Evolutionary conservation across 768 basidiomycete species (phyloP), one percentile per base, ranked within the genome.

Genomic region (Suillus placidus): DNA sequence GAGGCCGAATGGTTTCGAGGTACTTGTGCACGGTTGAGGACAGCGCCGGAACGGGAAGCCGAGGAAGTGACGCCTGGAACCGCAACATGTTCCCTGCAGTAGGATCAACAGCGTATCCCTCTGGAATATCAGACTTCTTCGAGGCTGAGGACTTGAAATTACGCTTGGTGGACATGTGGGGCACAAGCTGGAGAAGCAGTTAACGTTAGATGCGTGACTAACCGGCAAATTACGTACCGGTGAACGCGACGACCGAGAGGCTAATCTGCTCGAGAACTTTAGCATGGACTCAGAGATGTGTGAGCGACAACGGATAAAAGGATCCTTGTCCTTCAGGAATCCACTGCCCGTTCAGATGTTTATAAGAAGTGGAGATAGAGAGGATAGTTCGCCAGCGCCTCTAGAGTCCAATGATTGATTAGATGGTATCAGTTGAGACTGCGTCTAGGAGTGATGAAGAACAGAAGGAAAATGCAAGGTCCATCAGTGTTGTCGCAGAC

Each of bases 21-120:
- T 99, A 99, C 74, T 97, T 97, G 64, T 86, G 77, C 38, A 92
- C 82, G 0, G 97, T 98, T 2, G 93, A 92, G 10, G 86, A 78
- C 49, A 99, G 85, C 1, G 91, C 78, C 0, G 97, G 96, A 0
- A 99, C 89, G 26, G 97, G 96, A 8, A 99, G 85, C 37, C 76
- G 81, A 3, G 92, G 92, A 0, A 94, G 80, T 2, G 89, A 88
- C 2, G 85, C 83, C 67, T 93, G 88, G 79, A 84, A 92, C 37
- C 89, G 84, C 40, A 93, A 82, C 90, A 92, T 93, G 1, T 87
- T 84, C 0, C 83, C 79, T 12, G 85, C 87, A n/a, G 80, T 77
- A 45, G 82, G 81, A 70, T 92, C 90, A 57, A 82, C 81, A 38
- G 75, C 73, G 74, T 87, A 85, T 55, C 83, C 83, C 38, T 80